phyloP scores from a whole-genome alignment of 2,329 filamentous ascomycete species.

The Dothideomycetes sp. region DNA sequence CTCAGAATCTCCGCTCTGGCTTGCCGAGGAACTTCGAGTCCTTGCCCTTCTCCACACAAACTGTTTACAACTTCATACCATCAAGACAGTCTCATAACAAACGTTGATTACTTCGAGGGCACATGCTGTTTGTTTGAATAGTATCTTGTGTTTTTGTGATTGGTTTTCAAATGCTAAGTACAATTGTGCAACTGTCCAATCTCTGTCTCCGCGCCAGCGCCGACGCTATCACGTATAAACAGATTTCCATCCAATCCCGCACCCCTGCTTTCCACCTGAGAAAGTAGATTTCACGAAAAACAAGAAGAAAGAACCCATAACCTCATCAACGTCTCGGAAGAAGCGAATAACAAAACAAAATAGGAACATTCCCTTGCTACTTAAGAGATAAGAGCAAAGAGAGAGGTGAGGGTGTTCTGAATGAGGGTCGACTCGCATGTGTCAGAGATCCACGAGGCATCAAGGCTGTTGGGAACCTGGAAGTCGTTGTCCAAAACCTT shows the following conservation, averaged over 20 bases:
- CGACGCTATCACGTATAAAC: too few relatives aligned
- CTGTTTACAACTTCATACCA: too few relatives aligned
- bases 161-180: slow-evolving; percentile 4
- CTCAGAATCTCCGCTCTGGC: too few relatives aligned
- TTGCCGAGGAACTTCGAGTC: too few relatives aligned
- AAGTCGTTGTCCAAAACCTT: slow-evolving; percentile 37
- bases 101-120: too few relatives aligned
- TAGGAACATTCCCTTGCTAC: background rate
- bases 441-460: slow-evolving; percentile 25
- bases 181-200: slow-evolving; percentile 11
- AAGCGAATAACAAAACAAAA: slow-evolving; percentile 1
- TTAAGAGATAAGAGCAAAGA: slow-evolving; percentile 24
- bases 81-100: too few relatives aligned
- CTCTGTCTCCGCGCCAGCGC: slow-evolving; percentile 8
- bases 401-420: slow-evolving; percentile 29
- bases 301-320: background rate
- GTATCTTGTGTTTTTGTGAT: too few relatives aligned
- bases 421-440: slow-evolving; percentile 26
- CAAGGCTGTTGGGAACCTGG: slow-evolving; percentile 30
- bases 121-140: too few relatives aligned
- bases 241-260: slow-evolving; percentile 11
- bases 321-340: too few relatives aligned
- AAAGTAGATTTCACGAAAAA: too few relatives aligned
- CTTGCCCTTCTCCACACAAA: too few relatives aligned
- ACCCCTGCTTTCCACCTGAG: too few relatives aligned